Evolutionary conservation across 495 filamentous ascomycete species (phyloP).

Genomic region (Delitschia confertaspora): DNA sequence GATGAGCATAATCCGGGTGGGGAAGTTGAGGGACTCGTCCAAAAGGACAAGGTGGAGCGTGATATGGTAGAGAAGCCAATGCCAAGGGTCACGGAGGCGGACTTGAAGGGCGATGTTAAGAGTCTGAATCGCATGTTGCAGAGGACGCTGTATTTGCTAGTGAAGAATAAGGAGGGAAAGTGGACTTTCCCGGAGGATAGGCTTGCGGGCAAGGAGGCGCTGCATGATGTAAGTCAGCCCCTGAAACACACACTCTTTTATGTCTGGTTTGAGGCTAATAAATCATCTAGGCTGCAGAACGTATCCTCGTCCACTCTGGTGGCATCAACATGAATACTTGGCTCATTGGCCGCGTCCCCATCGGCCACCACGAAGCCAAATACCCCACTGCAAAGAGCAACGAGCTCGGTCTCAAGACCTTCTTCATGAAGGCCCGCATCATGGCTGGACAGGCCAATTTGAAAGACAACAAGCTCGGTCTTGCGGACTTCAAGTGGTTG

Average conservation of each 20-base stretch:
- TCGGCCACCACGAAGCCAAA: conserved; percentile 62
- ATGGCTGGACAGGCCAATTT: conserved; percentile 93
- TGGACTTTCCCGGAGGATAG: conserved; percentile 74
- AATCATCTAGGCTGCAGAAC: conserved; percentile 60
- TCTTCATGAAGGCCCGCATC: conserved; percentile 92
- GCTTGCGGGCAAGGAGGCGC: conserved; percentile 58
- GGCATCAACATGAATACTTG: conserved; percentile 99
- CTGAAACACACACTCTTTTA: no score
- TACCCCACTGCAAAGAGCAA: conserved; percentile 31
- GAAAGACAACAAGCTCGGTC: conserved; percentile 55
- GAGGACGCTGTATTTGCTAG: conserved; percentile 76
- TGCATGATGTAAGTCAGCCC: conserved; percentile 61
- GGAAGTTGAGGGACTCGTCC: conserved; percentile 32
- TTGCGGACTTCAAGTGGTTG: conserved; percentile 85
- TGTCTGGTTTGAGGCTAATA: conserved; percentile 4
- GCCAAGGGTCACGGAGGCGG: conserved; percentile 68
- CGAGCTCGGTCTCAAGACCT: conserved; percentile 62
- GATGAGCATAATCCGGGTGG: conserved; percentile 9
- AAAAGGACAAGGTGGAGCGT: conserved; percentile 38
- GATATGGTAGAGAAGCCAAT: conserved; percentile 64
- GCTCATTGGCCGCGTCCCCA: conserved; percentile 84
- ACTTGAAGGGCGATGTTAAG: conserved; percentile 60
- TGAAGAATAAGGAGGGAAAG: conserved; percentile 53
- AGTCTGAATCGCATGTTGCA: conserved; percentile 70
- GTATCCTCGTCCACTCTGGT: conserved; percentile 63